Evolutionary conservation across 192 early-diverging fungal species (phyloP).

Genomic region (Obelidium mucronatum): DNA sequence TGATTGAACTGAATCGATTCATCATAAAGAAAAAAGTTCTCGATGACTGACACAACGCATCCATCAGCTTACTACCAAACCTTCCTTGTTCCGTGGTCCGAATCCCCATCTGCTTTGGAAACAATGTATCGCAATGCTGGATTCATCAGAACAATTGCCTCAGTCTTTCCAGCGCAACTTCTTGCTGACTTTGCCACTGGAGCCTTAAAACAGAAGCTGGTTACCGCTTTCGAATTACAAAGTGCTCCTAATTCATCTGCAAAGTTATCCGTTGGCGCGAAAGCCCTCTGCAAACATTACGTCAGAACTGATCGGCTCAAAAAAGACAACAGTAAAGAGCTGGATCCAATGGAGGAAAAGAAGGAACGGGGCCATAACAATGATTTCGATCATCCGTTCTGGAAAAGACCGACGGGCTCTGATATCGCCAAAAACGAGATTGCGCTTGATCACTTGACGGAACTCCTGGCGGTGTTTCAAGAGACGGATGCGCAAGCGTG

Average conservation of each 20-base stretch:
- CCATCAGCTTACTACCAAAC: neutral
- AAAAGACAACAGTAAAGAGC: neutral
- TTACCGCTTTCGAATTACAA: slow-evolving; percentile 5
- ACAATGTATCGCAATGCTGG: neutral
- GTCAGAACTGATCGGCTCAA: too few relatives aligned
- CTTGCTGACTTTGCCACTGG: neutral
- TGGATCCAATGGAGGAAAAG: neutral
- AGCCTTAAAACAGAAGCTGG: neutral
- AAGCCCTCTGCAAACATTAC: slow-evolving; percentile 31
- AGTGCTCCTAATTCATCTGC: neutral
- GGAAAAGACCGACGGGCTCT: slow-evolving; percentile 18
- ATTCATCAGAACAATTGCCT: slow-evolving; percentile 16
- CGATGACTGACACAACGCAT: neutral
- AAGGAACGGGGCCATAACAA: neutral
- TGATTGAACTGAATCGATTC: too few relatives aligned
- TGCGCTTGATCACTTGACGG: slow-evolving; percentile 10
- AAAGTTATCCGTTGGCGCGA: slow-evolving; percentile 9
- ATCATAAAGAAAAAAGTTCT: neutral
- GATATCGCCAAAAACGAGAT: slow-evolving; percentile 19
- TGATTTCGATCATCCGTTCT: slow-evolving; percentile 7
- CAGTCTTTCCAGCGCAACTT: slow-evolving; percentile 2
- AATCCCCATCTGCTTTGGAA: neutral
- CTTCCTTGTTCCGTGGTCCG: slow-evolving; percentile 21
- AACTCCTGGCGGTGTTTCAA: slow-evolving; percentile 4
- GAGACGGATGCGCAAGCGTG: neutral